Evolutionary conservation across 2,329 filamentous ascomycete species (phyloP).

Genomic region (Metarhizium rileyi): DNA sequence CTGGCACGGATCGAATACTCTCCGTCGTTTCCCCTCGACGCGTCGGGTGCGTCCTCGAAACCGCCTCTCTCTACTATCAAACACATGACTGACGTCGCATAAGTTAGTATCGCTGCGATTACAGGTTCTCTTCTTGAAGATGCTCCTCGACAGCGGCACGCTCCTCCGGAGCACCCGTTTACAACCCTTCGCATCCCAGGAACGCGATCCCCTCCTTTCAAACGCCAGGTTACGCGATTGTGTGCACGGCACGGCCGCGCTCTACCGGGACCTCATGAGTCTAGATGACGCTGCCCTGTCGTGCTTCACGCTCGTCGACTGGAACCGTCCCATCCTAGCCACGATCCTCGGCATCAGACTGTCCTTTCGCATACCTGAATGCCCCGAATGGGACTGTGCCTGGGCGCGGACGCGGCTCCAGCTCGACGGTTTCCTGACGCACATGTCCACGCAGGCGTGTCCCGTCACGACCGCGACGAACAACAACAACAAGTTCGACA

Average conservation of each 20-base stretch:
- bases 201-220: conserved; percentile 7
- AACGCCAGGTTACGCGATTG: conserved; percentile 14
- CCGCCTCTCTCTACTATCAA: no score
- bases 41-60: conserved; percentile 8
- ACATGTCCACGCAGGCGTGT: conserved; percentile 19
- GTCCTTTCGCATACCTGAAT: conserved; percentile 33
- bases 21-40: conserved; percentile 25
- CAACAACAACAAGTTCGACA: conserved; percentile 30
- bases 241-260: conserved; percentile 16
- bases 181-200: conserved; percentile 2
- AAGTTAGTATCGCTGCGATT: conserved; percentile 19
- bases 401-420: conserved; percentile 29
- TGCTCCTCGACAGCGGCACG: conserved; percentile 30
- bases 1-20: conserved; percentile 28
- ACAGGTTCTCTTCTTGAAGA: conserved; percentile 24
- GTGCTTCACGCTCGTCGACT: conserved; percentile 32
- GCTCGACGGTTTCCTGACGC: conserved; percentile 29
- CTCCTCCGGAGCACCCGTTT: conserved; percentile 19
- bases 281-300: conserved; percentile 23
- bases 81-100: conserved; percentile 11
- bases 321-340: conserved; percentile 29
- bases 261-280: conserved; percentile 23
- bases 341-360: conserved; percentile 35
- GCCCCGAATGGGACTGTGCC: conserved; percentile 25
- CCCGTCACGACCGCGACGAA: conserved; percentile 15